A percentile compares a stretch with the other conserved stretches of the same genome.
These are phyloP conservation scores for Capsella rubella DNA, from an alignment of 441 rosid genomes.

Conservation along the genomic window DNA sequence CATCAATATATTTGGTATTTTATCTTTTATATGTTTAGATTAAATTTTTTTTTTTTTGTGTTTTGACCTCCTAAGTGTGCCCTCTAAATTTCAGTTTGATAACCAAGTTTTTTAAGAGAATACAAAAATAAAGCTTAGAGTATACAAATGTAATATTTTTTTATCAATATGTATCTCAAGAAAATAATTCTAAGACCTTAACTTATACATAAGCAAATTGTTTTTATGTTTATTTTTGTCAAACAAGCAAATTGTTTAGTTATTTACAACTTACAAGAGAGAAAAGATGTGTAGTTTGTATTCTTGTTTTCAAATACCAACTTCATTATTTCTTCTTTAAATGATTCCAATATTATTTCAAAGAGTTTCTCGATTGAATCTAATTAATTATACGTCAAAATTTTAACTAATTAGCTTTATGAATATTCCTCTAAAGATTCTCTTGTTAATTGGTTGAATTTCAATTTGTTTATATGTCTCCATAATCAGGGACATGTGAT, in stretches of 20 bases:
- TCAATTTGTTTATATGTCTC: slow-evolving; percentile 14
- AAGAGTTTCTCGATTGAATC: no score
- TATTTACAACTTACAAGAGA: neutral
- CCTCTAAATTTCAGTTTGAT: neutral
- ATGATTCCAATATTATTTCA: neutral
- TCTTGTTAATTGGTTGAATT: slow-evolving; percentile 4
- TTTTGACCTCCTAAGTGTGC: neutral
- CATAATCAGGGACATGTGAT: slow-evolving; percentile 12
- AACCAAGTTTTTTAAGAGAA: neutral
- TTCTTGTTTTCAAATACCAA: neutral
- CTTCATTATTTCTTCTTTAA: neutral
- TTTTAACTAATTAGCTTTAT: neutral
- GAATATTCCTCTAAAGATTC: slow-evolving; percentile 13
- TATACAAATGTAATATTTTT: neutral
- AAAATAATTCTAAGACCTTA: neutral
- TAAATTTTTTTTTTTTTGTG: no score
- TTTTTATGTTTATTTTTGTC: no score
- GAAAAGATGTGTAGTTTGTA: neutral
- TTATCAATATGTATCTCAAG: neutral
- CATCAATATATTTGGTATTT: neutral
- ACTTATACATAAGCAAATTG: neutral
- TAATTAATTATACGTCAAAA: neutral
- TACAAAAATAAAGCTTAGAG: neutral
- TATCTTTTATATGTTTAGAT: no score
- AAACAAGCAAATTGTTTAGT: no score